phyloP scores from a whole-genome alignment of 2,329 filamentous ascomycete genomes.

The Pseudopyricularia javanii region DNA sequence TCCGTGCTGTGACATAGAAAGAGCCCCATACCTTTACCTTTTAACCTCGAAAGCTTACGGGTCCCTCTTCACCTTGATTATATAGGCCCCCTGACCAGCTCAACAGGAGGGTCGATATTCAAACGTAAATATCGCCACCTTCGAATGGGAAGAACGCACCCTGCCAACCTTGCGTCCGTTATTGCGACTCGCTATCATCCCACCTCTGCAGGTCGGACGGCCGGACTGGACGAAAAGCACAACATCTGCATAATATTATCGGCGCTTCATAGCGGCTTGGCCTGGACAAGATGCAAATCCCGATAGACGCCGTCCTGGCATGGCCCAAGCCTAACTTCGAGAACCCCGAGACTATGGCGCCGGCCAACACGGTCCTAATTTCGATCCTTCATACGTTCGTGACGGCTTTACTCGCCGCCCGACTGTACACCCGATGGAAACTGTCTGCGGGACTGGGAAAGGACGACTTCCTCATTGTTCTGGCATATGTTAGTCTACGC shows the following conservation, averaged over 20 bases:
- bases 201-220: no score
- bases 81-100: no score
- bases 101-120: no score
- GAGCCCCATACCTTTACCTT: no score
- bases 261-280: not conserved
- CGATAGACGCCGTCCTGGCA: constrained; percentile 8
- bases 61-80: no score
- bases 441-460: constrained; percentile 21
- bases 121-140: no score
- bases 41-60: no score
- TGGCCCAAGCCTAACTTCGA: constrained; percentile 20
- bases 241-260: not conserved
- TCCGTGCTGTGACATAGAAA: no score
- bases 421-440: constrained; percentile 20
- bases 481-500: constrained; percentile 19
- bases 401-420: constrained; percentile 17
- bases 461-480: constrained; percentile 22
- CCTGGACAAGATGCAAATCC: constrained; percentile 12
- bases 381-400: constrained; percentile 14
- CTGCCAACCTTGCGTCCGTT: no score
- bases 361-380: constrained; percentile 14
- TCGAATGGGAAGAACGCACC: no score
- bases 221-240: not conserved
- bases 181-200: no score
- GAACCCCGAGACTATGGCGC: constrained; percentile 18